Percentiles rank a stretch among this genome's conserved stretches.
These are phyloP conservation scores for Talaromyces proteolyticus DNA, from an alignment of 495 filamentous ascomycete genomes.

Conservation along the genomic window DNA sequence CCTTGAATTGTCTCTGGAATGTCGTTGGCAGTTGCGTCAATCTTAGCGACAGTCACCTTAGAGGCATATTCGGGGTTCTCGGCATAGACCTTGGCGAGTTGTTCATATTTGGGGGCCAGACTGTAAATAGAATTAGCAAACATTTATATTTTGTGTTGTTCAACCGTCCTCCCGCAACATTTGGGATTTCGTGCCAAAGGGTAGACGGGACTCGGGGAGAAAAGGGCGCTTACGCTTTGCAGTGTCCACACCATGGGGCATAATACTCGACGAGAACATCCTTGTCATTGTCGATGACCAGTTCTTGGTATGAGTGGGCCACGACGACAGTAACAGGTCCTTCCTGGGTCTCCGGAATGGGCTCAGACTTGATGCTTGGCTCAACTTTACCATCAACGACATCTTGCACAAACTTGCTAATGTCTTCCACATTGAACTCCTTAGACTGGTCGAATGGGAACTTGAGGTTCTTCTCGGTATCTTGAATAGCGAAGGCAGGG, in stretches of 20 bases:
- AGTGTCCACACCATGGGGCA: constrained; percentile 99
- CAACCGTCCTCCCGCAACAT: no score
- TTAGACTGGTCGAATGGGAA: constrained; percentile 87
- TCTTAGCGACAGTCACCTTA: constrained; percentile 93
- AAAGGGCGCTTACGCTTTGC: constrained; percentile 64
- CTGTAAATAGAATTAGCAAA: constrained; percentile 22
- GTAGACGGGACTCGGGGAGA: not conserved
- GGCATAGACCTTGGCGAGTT: constrained; percentile 77
- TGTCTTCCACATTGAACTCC: constrained; percentile 66
- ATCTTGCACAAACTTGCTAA: constrained; percentile 81
- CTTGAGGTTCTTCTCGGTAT: constrained; percentile 93
- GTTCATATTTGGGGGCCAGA: constrained; percentile 68
- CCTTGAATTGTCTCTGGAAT: constrained; percentile 94
- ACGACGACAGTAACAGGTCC: constrained; percentile 85
- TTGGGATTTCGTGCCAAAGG: no score
- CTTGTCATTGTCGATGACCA: constrained; percentile 91
- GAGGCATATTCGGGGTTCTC: constrained; percentile 61
- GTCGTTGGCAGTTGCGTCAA: constrained; percentile 95
- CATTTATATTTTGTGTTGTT: no score
- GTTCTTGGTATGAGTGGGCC: constrained; percentile 86
- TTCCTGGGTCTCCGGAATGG: constrained; percentile 91
- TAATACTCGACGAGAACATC: constrained; percentile 99
- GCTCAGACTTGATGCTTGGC: constrained; percentile 97
- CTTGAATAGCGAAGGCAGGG: constrained; percentile 97
- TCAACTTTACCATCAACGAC: constrained; percentile 85